Conservation (phyloP, 495 filamentous ascomycete genomes). For the Friedmanniomyces simplex region DNA sequence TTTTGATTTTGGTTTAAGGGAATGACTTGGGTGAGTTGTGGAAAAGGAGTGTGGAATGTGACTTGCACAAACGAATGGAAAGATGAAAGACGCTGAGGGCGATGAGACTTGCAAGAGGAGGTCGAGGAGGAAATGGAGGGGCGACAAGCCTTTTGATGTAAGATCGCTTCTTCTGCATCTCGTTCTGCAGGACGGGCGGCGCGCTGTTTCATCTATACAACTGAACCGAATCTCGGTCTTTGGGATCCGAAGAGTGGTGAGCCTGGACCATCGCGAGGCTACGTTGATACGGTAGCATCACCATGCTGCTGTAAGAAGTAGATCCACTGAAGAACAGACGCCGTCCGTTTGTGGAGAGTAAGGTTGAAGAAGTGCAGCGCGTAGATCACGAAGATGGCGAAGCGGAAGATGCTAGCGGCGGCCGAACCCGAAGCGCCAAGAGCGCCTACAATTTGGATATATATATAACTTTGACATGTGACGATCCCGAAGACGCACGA, state of each 20-base stretch:
- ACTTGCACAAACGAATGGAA: not conserved
- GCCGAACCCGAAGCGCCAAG: no score
- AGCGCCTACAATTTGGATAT: no score
- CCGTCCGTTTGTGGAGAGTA: no score
- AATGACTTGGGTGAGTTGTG: constrained; percentile 3
- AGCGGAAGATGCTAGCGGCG: no score
- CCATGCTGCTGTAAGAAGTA: no score
- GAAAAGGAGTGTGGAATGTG: not conserved
- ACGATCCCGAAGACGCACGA: no score
- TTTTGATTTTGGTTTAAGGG: not conserved
- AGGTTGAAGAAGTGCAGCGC: no score
- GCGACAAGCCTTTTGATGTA: not conserved
- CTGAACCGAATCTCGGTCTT: not conserved
- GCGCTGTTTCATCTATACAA: not conserved
- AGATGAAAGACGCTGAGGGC: not conserved
- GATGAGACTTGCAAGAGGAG: not conserved
- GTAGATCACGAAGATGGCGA: no score
- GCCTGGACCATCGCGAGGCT: no score
- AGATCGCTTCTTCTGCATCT: not conserved
- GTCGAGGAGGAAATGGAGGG: not conserved
- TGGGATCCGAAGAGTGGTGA: not conserved
- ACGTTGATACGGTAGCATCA: no score
- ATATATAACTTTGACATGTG: no score
- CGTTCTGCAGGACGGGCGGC: not conserved
- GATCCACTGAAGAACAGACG: no score